Evolutionary conservation across 2,329 filamentous ascomycete genomes (phyloP), one percentile per base, ranked within the genome.

Genomic region (Pyrenochaeta sp.): DNA sequence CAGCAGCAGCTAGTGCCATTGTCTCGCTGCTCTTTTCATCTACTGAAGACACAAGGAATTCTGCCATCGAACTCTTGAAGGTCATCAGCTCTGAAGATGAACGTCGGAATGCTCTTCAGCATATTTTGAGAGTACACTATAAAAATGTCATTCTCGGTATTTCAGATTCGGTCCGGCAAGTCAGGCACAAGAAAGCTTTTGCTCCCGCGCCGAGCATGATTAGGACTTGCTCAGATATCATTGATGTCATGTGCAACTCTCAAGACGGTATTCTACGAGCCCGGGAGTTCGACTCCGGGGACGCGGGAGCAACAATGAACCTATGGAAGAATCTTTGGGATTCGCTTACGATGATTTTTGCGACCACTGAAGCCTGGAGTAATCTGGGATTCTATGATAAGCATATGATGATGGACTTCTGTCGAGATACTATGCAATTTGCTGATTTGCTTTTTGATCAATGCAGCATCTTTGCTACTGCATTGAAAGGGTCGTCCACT

Each of bases 391-490:
- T 91, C 53, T 88, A 94, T 45, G 62, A 73, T 29, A 95, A 92
- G 71, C 77, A 81, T 17, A 81, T 86, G 48, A 93, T 99, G 91
- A 89, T 92, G 66, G 88, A 97, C 51, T 97, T 98, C 68, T 97
- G 93, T 71, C 88, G 95, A 61, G 92, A 97, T 70, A 90, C 91
- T 12, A 99, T 99, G 86, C 92, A 98, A 66, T 90, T 97, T 69
- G 93, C 94, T 0, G 91, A 96, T 68, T 84, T 85, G 31, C 83
- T 97, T 1, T 90, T 98, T 69, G 88, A 91, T 35, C 88, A 97
- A 64, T 95, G 96, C 72, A 88, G 87, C 45, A 84, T 97, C 53
- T 87, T 99, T 58, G 86, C 91, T 2, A 90, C 88, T 40, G 90
- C 90, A 11, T 75, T 92, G 51, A 78, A 78, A 33, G 78, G 79